Evolutionary conservation across 1,284 basidiomycete species (phyloP).

Genomic region (Athelia sp.): DNA sequence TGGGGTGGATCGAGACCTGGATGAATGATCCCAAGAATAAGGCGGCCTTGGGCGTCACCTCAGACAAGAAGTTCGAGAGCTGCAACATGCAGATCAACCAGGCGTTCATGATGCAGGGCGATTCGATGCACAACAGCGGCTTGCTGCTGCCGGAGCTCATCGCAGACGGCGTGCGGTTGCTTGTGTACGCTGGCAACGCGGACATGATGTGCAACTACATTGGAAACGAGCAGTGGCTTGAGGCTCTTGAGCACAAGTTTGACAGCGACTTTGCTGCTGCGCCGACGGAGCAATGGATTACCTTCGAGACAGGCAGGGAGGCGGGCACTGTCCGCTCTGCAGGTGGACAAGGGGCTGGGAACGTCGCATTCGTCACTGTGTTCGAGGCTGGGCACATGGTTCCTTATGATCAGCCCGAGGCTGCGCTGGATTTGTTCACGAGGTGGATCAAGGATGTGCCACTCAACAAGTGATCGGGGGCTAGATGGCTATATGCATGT

Average conservation of each 20-base stretch:
- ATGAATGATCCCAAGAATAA: conserved; percentile 72
- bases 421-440: conserved; percentile 35
- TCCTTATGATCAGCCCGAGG: conserved; percentile 79
- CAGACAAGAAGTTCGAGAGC: conserved; percentile 46
- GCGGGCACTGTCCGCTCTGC: conserved; percentile 61
- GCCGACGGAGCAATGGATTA: conserved; percentile 51
- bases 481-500: not conserved
- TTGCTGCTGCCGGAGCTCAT: conserved; percentile 71
- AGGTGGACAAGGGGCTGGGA: conserved; percentile 63
- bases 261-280: conserved; percentile 54
- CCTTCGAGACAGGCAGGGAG: conserved; percentile 35
- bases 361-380: conserved; percentile 71
- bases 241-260: conserved; percentile 57
- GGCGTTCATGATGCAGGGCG: conserved; percentile 69
- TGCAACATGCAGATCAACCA: conserved; percentile 65
- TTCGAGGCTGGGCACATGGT: conserved; percentile 82
- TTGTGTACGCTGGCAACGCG: conserved; percentile 69
- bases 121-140: conserved; percentile 77
- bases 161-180: conserved; percentile 67
- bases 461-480: not conserved
- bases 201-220: conserved; percentile 84
- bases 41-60: conserved; percentile 69
- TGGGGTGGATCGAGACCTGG: conserved; percentile 78
- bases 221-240: conserved; percentile 71
- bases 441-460: not conserved